A percentile compares a stretch with the other conserved stretches of the same genome.
phyloP scores from a whole-genome alignment of 148 eudicot species.

The Rhododendron ferrugineum region DNA sequence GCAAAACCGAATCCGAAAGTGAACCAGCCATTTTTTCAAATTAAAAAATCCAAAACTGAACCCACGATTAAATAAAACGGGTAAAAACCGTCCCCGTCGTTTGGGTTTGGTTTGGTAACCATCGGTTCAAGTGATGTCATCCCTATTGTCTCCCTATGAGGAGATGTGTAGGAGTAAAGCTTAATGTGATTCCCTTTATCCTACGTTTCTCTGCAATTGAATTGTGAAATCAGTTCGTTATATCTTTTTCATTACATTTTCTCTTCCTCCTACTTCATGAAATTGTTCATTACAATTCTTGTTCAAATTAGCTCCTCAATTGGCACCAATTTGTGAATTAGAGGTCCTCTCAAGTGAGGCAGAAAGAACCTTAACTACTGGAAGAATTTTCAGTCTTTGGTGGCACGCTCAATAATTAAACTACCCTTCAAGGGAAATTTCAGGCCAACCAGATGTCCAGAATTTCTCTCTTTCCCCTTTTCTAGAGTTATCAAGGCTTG shows the following conservation, averaged over 20 bases:
- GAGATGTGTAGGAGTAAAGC: not conserved
- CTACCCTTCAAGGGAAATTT: not conserved
- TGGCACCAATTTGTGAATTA: not conserved
- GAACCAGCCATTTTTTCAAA: too few species aligned
- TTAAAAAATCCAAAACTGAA: not conserved
- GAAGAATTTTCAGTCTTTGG: not conserved
- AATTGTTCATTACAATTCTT: not conserved
- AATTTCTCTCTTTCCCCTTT: not conserved
- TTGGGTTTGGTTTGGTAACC: not conserved
- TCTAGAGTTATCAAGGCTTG: not conserved
- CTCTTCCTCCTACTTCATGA: not conserved
- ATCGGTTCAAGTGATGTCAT: not conserved
- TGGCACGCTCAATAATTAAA: not conserved
- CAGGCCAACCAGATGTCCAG: not conserved
- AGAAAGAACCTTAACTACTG: not conserved
- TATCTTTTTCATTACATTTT: not conserved
- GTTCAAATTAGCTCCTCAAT: not conserved
- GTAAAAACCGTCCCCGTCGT: not conserved
- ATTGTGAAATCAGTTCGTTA: not conserved
- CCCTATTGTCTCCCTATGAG: not conserved
- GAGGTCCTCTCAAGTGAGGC: not conserved
- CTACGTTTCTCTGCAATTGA: not conserved
- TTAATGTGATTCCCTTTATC: not conserved
- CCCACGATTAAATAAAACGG: not conserved
- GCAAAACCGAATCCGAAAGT: too few species aligned